Conservation (phyloP, 208 protist species). For the Trichomonas tenax region DNA sequence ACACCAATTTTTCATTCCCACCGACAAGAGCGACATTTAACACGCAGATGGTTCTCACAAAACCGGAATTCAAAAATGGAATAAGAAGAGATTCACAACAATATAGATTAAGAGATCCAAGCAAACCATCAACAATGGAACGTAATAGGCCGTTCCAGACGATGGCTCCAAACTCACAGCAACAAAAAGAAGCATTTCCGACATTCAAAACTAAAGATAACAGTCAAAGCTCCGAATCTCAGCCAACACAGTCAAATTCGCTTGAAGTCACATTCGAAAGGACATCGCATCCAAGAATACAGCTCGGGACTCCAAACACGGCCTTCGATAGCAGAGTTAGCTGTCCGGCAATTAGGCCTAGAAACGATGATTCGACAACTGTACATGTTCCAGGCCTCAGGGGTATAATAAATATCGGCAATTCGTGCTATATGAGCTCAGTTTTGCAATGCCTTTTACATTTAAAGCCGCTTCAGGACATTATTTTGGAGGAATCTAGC, state of each 20-base stretch:
- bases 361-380: not conserved
- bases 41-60: not conserved
- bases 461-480: slow-evolving; percentile 51
- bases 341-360: not conserved
- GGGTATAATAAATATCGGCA: not conserved
- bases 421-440: slow-evolving; percentile 21
- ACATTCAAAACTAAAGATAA: not conserved
- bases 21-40: not conserved
- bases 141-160: not conserved
- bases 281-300: not conserved
- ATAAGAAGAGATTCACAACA: not conserved
- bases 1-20: not conserved
- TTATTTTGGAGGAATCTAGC: not conserved
- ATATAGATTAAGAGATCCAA: not conserved
- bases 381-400: not conserved
- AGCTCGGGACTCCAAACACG: not conserved
- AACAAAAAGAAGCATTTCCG: not conserved
- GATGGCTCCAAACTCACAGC: not conserved
- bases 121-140: not conserved
- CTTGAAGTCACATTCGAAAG: not conserved
- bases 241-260: not conserved
- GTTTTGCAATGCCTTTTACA: slow-evolving; percentile 73
- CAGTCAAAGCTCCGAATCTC: not conserved
- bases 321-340: not conserved
- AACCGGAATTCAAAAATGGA: not conserved